A percentile compares a stretch with the other conserved stretches of the same genome.
Conservation (phyloP, 164 flowering plant species). For the Stephania cephalantha region DNA sequence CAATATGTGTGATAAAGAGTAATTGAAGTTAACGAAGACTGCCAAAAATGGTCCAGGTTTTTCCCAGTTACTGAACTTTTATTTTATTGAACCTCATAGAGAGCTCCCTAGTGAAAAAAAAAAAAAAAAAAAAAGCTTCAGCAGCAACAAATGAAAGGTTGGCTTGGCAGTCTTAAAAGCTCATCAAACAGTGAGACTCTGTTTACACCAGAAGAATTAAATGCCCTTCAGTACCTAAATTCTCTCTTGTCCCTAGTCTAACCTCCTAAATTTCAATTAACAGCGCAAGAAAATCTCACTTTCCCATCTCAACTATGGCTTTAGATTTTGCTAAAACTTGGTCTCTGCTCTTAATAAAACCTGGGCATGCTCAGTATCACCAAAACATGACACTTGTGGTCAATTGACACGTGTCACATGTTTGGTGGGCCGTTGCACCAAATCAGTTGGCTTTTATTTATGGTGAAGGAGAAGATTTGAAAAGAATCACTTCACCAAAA, state of each 20-base stretch:
- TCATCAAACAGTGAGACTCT: conserved; percentile 1
- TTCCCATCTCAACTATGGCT: neutral
- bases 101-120: no score
- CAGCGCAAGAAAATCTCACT: neutral
- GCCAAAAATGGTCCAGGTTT: no score
- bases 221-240: conserved; percentile 8
- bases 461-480: neutral
- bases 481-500: no score
- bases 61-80: neutral
- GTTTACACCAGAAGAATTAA: conserved; percentile 7
- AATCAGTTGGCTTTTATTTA: neutral
- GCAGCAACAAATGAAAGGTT: neutral
- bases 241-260: conserved; percentile 4
- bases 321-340: neutral
- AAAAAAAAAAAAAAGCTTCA: neutral
- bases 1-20: no score
- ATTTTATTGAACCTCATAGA: neutral
- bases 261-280: neutral
- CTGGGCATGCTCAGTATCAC: neutral
- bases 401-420: neutral
- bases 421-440: conserved; percentile 3
- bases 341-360: neutral
- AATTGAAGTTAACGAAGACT: no score
- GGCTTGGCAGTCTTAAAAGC: neutral
- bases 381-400: neutral